Evolutionary conservation across 345 rosid genomes (phyloP).

Genomic region (Gossypium rotundifolium): DNA sequence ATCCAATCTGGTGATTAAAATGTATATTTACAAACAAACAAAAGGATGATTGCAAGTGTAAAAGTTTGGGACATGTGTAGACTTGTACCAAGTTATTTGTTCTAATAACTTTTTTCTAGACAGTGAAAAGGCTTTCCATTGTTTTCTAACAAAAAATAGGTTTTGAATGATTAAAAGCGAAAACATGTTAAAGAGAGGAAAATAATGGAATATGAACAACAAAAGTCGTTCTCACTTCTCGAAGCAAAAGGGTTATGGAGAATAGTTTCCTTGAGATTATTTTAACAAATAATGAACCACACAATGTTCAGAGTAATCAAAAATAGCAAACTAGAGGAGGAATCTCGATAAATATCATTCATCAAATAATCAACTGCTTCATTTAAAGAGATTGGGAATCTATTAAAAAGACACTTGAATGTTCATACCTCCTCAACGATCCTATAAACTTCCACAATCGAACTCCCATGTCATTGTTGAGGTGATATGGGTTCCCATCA

Average conservation of each 20-base stretch:
- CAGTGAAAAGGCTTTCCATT: too few relatives aligned
- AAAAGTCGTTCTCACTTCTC: not conserved
- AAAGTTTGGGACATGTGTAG: too few relatives aligned
- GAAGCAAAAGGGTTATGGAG: not conserved
- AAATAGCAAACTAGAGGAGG: not conserved
- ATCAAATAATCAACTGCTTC: not conserved
- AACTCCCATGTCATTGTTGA: constrained; percentile 90
- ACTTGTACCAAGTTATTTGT: too few relatives aligned
- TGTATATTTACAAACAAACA: too few relatives aligned
- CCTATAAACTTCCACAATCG: constrained; percentile 90
- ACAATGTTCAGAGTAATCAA: not conserved
- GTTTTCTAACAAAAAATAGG: too few relatives aligned
- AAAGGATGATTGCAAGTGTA: too few relatives aligned
- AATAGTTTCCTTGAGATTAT: not conserved
- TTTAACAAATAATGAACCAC: not conserved
- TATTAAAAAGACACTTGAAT: not conserved
- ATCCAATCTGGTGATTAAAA: too few relatives aligned
- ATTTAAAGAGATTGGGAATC: not conserved
- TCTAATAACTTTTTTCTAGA: too few relatives aligned
- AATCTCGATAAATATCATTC: not conserved
- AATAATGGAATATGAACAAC: not conserved
- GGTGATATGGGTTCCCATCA: too few relatives aligned
- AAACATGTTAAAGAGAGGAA: too few relatives aligned
- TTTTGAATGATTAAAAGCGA: too few relatives aligned
- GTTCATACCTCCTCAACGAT: constrained; percentile 86